A percentile compares a stretch with the other conserved stretches of the same genome.
phyloP scores from a whole-genome alignment of 345 rosid species.

The Schrenkiella parvula region DNA sequence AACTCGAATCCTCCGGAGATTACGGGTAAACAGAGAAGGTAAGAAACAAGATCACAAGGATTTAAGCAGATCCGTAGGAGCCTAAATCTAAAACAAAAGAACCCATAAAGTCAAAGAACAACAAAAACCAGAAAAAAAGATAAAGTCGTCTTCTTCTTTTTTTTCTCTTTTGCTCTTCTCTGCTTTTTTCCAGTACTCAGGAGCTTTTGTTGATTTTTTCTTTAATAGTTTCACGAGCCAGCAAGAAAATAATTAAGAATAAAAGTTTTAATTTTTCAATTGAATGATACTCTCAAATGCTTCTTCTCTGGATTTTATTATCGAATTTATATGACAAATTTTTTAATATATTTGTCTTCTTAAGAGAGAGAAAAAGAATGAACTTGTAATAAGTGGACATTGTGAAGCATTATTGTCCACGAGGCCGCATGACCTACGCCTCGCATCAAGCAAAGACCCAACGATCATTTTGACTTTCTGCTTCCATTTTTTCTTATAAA shows the following conservation, averaged over 20 bases:
- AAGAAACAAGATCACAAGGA: constrained; percentile 20
- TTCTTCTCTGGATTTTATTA: constrained; percentile 20
- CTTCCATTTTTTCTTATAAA: not conserved
- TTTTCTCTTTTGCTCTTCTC: constrained; percentile 2
- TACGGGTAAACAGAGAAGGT: constrained; percentile 13
- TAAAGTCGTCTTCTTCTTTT: constrained; percentile 27
- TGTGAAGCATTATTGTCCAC: constrained; percentile 39
- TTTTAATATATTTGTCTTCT: not conserved
- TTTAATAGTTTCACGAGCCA: constrained; percentile 30
- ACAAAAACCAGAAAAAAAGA: constrained; percentile 21
- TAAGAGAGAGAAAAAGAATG: constrained; percentile 16
- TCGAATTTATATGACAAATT: constrained; percentile 15
- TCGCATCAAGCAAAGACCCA: constrained; percentile 33
- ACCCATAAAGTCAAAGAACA: constrained; percentile 37
- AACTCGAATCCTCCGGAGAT: constrained; percentile 20
- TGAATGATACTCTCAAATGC: constrained; percentile 5
- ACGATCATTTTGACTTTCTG: constrained; percentile 27
- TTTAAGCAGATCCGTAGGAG: constrained; percentile 30
- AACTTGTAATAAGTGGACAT: constrained; percentile 28
- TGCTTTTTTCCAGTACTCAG: constrained; percentile 22
- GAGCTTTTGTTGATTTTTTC: constrained; percentile 32
- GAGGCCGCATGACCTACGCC: constrained; percentile 40
- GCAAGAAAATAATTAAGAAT: constrained; percentile 24
- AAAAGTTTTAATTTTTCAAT: not conserved
- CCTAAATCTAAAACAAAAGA: constrained; percentile 27